phyloP scores from a whole-genome alignment of 75 land plant genomes.

The Selaginella moellendorffii region DNA sequence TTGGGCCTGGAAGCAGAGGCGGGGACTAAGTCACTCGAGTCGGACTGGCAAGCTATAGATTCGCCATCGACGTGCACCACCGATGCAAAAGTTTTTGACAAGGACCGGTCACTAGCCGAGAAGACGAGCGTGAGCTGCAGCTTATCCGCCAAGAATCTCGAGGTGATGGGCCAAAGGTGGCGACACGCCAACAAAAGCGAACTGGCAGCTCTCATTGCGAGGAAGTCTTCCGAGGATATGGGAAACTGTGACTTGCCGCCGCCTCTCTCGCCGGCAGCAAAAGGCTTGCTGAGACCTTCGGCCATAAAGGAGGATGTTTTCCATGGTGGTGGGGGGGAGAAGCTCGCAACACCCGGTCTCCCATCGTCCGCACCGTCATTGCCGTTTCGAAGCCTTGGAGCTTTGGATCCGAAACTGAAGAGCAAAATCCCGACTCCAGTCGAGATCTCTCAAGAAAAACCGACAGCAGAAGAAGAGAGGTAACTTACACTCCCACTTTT shows the following conservation, averaged over 20 bases:
- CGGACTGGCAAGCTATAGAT: constrained; percentile 1
- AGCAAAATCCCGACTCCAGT: not conserved
- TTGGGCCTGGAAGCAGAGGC: not conserved
- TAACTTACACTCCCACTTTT: not conserved
- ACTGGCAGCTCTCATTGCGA: constrained; percentile 1
- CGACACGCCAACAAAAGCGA: not conserved
- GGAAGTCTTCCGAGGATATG: not conserved
- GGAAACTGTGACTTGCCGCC: constrained; percentile 5
- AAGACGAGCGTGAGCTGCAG: no score
- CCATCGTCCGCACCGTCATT: not conserved
- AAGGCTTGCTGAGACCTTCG: not conserved
- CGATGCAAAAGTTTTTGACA: no score
- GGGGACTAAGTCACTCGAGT: not conserved
- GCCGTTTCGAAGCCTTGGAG: not conserved
- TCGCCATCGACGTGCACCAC: no score
- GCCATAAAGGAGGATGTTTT: not conserved
- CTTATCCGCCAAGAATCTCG: not conserved
- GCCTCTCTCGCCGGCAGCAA: not conserved
- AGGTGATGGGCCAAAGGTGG: constrained; percentile 31
- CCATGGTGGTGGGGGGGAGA: not conserved
- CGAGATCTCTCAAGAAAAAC: not conserved
- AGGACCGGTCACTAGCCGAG: no score
- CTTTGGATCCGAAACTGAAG: not conserved
- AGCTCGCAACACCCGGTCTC: not conserved
- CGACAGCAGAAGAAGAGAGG: no score